Evolutionary conservation across 1,284 basidiomycete genomes (phyloP).

Genomic region (Cutaneotrichosporon sp.): DNA sequence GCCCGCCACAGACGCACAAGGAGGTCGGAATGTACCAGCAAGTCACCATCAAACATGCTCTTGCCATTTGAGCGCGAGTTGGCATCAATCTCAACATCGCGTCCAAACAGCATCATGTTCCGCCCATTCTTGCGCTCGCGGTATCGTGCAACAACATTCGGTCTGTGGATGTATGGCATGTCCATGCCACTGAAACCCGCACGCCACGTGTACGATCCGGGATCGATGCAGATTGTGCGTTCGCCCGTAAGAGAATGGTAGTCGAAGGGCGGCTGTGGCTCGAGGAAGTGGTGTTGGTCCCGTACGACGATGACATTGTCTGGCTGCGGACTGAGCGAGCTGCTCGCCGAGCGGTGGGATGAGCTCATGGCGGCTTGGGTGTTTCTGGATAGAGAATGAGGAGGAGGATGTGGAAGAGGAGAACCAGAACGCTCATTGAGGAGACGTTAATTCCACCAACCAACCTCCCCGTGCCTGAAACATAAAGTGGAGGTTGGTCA

Average conservation of each 20-base stretch:
- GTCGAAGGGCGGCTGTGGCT: conserved; percentile 37
- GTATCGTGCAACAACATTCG: conserved; percentile 77
- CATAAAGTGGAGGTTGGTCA: conserved; percentile 12
- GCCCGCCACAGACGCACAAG: conserved; percentile 63
- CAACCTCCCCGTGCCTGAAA: not conserved
- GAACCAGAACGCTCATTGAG: not conserved
- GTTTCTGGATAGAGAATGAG: not conserved
- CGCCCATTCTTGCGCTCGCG: conserved; percentile 81
- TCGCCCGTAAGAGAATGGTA: conserved; percentile 37
- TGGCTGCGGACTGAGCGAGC: conserved; percentile 24
- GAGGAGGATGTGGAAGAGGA: not conserved
- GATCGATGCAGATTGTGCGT: conserved; percentile 77
- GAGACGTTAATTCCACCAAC: not conserved
- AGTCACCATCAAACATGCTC: conserved; percentile 85
- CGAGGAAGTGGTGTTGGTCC: conserved; percentile 28
- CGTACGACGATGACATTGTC: conserved; percentile 36
- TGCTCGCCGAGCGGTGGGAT: conserved; percentile 6
- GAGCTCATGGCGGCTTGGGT: conserved; percentile 7
- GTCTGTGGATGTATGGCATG: conserved; percentile 58
- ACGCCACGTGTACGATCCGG: conserved; percentile 80
- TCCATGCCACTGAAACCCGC: conserved; percentile 73
- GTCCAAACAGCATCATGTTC: conserved; percentile 77
- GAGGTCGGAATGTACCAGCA: conserved; percentile 83
- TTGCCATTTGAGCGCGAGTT: conserved; percentile 72
- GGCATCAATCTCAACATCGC: conserved; percentile 77